Percentiles rank a stretch among this genome's conserved stretches.
phyloP scores from a whole-genome alignment of 2,329 filamentous ascomycete species.

The Cladophialophora bantiana region DNA sequence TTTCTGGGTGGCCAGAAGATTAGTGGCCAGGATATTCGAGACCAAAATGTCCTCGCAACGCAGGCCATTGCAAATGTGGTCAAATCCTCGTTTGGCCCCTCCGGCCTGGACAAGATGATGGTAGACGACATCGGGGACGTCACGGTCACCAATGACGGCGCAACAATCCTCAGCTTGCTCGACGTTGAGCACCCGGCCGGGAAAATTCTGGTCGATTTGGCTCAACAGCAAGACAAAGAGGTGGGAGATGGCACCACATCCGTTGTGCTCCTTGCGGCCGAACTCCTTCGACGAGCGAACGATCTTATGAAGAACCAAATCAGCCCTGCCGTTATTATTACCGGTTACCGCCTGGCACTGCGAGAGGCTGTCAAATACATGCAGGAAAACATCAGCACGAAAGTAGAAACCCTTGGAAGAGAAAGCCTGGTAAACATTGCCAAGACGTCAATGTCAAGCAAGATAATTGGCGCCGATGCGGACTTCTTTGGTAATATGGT shows the following conservation, averaged over 20 bases:
- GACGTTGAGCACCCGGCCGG: slow-evolving; percentile 98
- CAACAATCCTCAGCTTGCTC: slow-evolving; percentile 91
- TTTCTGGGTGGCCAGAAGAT: slow-evolving; percentile 98
- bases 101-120: slow-evolving; percentile 99
- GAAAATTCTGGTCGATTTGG: slow-evolving; percentile 96
- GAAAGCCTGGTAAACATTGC: slow-evolving; percentile 94
- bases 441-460: slow-evolving; percentile 99
- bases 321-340: slow-evolving; percentile 99
- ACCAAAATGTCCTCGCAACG: slow-evolving; percentile 96
- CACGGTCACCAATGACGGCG: slow-evolving; percentile 98
- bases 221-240: slow-evolving; percentile 98
- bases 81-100: slow-evolving; percentile 97
- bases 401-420: slow-evolving; percentile 87
- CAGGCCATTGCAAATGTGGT: slow-evolving; percentile 98
- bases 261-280: slow-evolving; percentile 94
- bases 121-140: slow-evolving; percentile 99
- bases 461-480: slow-evolving; percentile 94
- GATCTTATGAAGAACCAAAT: slow-evolving; percentile 99
- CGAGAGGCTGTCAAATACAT: slow-evolving; percentile 98
- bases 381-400: slow-evolving; percentile 96
- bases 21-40: slow-evolving; percentile 92
- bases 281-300: slow-evolving; percentile 91
- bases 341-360: slow-evolving; percentile 92
- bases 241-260: slow-evolving; percentile 98
- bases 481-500: slow-evolving; percentile 98